phyloP scores from a whole-genome alignment of 176 grass and related monocot species.

The Areca catechu region DNA sequence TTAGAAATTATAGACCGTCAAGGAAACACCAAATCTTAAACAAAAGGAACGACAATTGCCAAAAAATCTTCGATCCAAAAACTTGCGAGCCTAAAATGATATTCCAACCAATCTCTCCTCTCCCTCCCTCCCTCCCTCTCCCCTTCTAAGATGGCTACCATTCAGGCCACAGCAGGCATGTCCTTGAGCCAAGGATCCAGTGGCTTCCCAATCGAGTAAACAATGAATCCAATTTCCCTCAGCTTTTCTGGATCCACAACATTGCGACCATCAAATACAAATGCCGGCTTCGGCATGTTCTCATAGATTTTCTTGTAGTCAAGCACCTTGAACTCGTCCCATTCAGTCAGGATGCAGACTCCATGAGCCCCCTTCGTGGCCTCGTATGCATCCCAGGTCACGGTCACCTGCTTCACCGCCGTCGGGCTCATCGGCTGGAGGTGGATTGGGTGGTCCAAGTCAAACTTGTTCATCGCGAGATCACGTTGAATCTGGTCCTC shows the following conservation, averaged over 20 bases:
- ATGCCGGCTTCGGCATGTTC: conserved; percentile 59
- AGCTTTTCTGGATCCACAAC: conserved; percentile 50
- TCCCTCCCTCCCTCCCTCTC: too few species aligned
- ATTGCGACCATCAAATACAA: conserved; percentile 60
- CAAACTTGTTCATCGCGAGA: conserved; percentile 47
- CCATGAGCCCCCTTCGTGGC: conserved; percentile 58
- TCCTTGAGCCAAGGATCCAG: conserved; percentile 61
- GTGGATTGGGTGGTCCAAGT: conserved; percentile 44
- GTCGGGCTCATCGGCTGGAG: conserved; percentile 65
- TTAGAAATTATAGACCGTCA: conserved; percentile 13
- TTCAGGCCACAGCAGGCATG: conserved; percentile 55
- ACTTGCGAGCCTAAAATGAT: too few species aligned
- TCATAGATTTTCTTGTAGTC: conserved; percentile 51
- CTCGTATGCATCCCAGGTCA: conserved; percentile 62
- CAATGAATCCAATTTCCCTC: conserved; percentile 57
- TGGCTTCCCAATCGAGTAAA: conserved; percentile 68
- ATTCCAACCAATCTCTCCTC: too few species aligned
- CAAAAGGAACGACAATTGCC: conserved; percentile 20
- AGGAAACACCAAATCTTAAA: conserved; percentile 24
- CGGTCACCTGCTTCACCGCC: conserved; percentile 51
- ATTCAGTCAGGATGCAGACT: conserved; percentile 60
- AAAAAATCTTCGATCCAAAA: conserved; percentile 11
- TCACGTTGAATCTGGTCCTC: conserved; percentile 46
- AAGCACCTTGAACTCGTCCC: conserved; percentile 54
- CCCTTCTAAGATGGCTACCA: neutral